Conservation (phyloP, 129 eudicot genomes). For the Calendula officinalis region DNA sequence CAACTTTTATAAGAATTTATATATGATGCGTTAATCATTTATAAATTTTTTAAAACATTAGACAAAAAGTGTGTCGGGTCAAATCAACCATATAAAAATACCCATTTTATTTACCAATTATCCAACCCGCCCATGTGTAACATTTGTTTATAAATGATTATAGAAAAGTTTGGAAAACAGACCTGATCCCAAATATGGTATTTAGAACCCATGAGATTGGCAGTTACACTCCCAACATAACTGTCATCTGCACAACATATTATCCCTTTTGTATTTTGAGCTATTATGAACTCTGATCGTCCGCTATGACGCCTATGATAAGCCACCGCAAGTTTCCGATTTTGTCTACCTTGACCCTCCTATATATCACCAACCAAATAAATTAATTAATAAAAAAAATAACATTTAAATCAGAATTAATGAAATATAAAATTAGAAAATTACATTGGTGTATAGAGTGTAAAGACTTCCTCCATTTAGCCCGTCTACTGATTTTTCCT, state of each 20-base stretch:
- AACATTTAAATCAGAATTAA: background rate
- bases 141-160: background rate
- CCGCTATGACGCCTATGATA: slow-evolving; percentile 67
- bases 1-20: no score
- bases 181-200: slow-evolving; percentile 92
- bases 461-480: slow-evolving; percentile 61
- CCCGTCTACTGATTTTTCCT: slow-evolving; percentile 66
- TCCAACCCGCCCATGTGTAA: no score
- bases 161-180: background rate
- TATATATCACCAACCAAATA: slow-evolving; percentile 9
- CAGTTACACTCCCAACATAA: slow-evolving; percentile 64
- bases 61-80: no score
- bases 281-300: slow-evolving; percentile 71
- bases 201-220: slow-evolving; percentile 85
- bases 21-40: no score
- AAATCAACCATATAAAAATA: no score
- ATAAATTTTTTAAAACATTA: no score
- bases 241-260: slow-evolving; percentile 58
- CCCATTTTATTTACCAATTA: no score
- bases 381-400: background rate
- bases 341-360: slow-evolving; percentile 95
- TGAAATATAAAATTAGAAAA: background rate
- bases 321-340: slow-evolving; percentile 90
- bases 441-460: slow-evolving; percentile 82
- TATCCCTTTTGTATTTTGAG: slow-evolving; percentile 69